Conservation (phyloP, 2,329 filamentous ascomycete genomes). For the Orbilia ellipsospora region DNA sequence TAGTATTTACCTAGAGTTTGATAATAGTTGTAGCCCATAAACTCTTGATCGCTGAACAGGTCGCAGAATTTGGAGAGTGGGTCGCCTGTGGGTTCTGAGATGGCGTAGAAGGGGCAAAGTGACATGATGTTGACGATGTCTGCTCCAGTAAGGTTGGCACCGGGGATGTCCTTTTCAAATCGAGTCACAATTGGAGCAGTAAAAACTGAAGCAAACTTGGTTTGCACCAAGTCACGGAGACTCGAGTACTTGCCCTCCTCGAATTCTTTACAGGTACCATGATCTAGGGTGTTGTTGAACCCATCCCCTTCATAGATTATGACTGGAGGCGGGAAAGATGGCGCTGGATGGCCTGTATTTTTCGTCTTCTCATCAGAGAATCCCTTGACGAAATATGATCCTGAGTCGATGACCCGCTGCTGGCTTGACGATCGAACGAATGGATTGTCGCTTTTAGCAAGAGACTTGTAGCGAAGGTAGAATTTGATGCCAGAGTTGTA, state of each 20-base stretch:
- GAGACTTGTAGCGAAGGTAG: constrained; percentile 75
- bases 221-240: constrained; percentile 67
- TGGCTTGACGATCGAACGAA: constrained; percentile 79
- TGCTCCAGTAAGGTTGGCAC: constrained; percentile 70
- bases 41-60: constrained; percentile 79
- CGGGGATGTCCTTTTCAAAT: constrained; percentile 75
- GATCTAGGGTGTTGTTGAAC: constrained; percentile 84
- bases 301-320: constrained; percentile 73
- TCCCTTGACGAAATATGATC: constrained; percentile 78
- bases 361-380: constrained; percentile 71
- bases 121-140: constrained; percentile 84
- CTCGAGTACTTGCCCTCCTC: constrained; percentile 69
- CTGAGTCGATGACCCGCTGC: constrained; percentile 78
- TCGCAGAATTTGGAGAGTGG: constrained; percentile 76
- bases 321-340: constrained; percentile 65
- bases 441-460: constrained; percentile 71
- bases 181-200: constrained; percentile 74
- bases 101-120: constrained; percentile 84
- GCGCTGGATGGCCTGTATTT: constrained; percentile 63
- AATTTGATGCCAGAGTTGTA: constrained; percentile 80
- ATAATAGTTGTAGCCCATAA: constrained; percentile 82
- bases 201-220: constrained; percentile 73
- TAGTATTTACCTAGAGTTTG: constrained; percentile 86
- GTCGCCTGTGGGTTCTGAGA: constrained; percentile 70
- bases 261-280: constrained; percentile 77